These are phyloP conservation scores for Xylariomycetidae sp. DNA, from an alignment of 2,329 filamentous ascomycete genomes.

Conservation along the genomic window DNA sequence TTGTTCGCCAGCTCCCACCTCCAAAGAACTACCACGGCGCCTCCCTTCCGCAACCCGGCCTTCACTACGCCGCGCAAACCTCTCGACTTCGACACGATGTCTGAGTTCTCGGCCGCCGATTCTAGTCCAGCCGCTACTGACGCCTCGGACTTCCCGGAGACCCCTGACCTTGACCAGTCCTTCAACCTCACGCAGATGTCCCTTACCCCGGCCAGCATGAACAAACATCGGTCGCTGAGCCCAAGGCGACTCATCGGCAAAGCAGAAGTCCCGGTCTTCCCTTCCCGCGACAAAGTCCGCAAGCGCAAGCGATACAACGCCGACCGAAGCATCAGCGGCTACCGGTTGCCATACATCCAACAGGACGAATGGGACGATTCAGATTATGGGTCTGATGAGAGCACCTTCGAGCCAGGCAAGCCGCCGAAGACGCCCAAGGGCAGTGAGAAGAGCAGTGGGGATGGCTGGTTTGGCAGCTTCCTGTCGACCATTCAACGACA, in stretches of 20 bases:
- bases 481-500: slow-evolving; percentile 50
- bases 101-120: slow-evolving; percentile 52
- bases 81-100: slow-evolving; percentile 46
- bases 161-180: slow-evolving; percentile 43
- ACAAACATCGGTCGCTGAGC: slow-evolving; percentile 34
- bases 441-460: slow-evolving; percentile 22
- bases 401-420: slow-evolving; percentile 27
- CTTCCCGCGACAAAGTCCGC: slow-evolving; percentile 39
- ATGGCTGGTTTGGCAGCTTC: slow-evolving; percentile 36
- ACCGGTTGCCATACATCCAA: slow-evolving; percentile 36
- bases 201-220: slow-evolving; percentile 42
- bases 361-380: slow-evolving; percentile 36
- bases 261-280: slow-evolving; percentile 53
- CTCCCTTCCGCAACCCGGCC: slow-evolving; percentile 56
- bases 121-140: slow-evolving; percentile 56
- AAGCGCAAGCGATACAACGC: slow-evolving; percentile 48
- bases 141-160: slow-evolving; percentile 46
- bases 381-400: slow-evolving; percentile 46
- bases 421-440: slow-evolving; percentile 15
- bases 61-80: slow-evolving; percentile 59
- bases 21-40: slow-evolving; percentile 35
- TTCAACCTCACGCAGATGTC: slow-evolving; percentile 37
- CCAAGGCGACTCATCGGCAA: slow-evolving; percentile 47
- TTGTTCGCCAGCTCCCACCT: slow-evolving; percentile 39
- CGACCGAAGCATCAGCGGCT: slow-evolving; percentile 47